These are phyloP conservation scores for Perkinsus olseni DNA, from an alignment of 169 alveolate genomes.

Conservation along the genomic window DNA sequence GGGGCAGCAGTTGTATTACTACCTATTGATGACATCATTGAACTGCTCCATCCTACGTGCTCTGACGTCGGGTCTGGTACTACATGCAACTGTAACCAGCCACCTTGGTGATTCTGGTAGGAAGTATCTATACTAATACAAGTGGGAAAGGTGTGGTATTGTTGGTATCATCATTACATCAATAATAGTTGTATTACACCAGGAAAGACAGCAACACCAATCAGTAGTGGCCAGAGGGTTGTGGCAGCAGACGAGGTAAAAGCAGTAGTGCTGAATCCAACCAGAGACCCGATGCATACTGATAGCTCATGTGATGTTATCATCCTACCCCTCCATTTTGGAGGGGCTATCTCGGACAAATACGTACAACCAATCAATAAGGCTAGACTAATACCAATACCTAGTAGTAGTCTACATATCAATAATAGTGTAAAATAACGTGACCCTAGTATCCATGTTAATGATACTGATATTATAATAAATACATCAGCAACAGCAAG, in stretches of 20 bases:
- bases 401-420: not conserved
- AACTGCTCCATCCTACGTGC: not conserved
- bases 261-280: not conserved
- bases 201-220: not conserved
- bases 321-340: not conserved
- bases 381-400: not conserved
- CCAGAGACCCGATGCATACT: not conserved
- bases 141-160: too few relatives aligned
- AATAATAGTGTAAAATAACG: not conserved
- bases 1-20: not conserved
- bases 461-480: not conserved
- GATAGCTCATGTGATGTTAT: not conserved
- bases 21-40: not conserved
- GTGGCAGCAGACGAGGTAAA: not conserved
- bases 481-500: not conserved
- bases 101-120: not conserved
- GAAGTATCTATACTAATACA: not conserved
- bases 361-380: not conserved
- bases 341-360: not conserved
- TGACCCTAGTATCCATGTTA: not conserved
- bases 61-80: not conserved
- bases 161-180: not conserved
- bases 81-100: not conserved
- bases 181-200: not conserved
- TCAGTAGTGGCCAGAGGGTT: not conserved